These are phyloP conservation scores for Phytophthora pisi DNA, from an alignment of 352 stramenopile species.

Conservation along the genomic window DNA sequence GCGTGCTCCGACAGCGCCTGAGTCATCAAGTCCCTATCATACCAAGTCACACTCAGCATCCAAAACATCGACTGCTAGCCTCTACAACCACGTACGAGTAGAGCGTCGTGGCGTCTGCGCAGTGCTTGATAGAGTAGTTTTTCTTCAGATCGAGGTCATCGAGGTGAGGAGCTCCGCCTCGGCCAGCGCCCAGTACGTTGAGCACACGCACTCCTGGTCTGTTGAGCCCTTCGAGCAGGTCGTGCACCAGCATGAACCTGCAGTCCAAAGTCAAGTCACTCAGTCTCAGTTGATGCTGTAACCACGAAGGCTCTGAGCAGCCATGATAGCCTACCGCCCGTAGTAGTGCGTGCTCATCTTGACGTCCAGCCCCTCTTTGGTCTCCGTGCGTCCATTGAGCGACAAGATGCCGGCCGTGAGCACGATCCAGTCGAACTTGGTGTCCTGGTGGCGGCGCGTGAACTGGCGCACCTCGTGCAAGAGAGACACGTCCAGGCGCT, in stretches of 20 bases:
- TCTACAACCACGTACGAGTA: conserved; percentile 32
- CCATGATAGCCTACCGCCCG: conserved; percentile 18
- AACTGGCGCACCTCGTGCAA: conserved; percentile 39
- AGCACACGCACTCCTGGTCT: conserved; percentile 34
- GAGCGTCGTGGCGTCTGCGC: conserved; percentile 30
- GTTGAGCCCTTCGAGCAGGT: conserved; percentile 27
- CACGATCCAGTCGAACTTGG: conserved; percentile 39
- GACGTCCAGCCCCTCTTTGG: conserved; percentile 34
- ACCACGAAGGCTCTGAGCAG: too few species aligned
- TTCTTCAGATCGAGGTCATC: conserved; percentile 39
- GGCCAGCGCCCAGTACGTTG: conserved; percentile 32
- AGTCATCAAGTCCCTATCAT: conserved; percentile 32
- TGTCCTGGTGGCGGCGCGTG: conserved; percentile 28
- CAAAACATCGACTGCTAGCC: background rate
- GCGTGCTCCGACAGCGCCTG: conserved; percentile 35
- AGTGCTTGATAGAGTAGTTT: conserved; percentile 34
- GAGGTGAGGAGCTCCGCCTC: conserved; percentile 30
- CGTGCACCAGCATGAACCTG: conserved; percentile 39
- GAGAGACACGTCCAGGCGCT: conserved; percentile 37
- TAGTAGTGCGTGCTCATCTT: conserved; percentile 47
- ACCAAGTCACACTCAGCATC: background rate
- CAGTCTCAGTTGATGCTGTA: background rate
- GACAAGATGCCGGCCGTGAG: conserved; percentile 32
- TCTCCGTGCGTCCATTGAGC: conserved; percentile 38
- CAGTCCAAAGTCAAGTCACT: background rate